Base-by-base conservation (phyloP, 208 protist species). In the Crithidia brevicula region DNA sequence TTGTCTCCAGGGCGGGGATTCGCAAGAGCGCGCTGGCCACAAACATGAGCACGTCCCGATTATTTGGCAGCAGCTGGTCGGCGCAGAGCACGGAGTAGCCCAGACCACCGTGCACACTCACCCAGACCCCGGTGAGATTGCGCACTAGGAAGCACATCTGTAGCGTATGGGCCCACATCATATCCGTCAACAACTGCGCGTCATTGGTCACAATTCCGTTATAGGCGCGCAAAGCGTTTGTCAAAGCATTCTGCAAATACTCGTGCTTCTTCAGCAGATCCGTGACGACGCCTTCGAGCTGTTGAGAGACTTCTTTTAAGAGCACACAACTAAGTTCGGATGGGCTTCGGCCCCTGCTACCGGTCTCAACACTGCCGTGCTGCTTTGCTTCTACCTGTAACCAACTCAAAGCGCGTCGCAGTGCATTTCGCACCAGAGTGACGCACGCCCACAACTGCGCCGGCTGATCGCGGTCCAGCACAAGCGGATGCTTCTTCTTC, bases 401-500 rank as follows among this genome's bases (percentile, higher is more conserved):
- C 86, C 87, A 96, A 2, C 31, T 15, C 20, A 93, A 42, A 1
- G 66, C 51, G 5, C 91, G 82, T 22, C 58, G 49, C 4, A 96
- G 63, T n/a, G 91, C 91, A 31, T 81, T 78, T n/a, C 79, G 77
- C 23, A 91, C 51, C 20, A 83, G 38, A 8, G 80, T 77, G 3
- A 91, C 51, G 9, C 61, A 58, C 3, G 45, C 8, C 88, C 91
- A 96, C 33, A 96, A 28, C 0, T 40, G 31, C 56, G 50, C 64
- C 25, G 86, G 83, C 20, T 79, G 56, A 47, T 92, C 85, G 7
- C 83, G 69, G 62, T 95, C 88, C 10, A 93, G 66, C 31, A 95
- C 74, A 1, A 58, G 58, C 31, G 49, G 51, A 36, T 50, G 61
- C 45, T 67, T 46, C 10, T 7, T 49, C 28, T 49, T 8, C 27